These are phyloP conservation scores for Mariannaea sp. DNA, from an alignment of 2,329 filamentous ascomycete genomes.

Conservation along the genomic window DNA sequence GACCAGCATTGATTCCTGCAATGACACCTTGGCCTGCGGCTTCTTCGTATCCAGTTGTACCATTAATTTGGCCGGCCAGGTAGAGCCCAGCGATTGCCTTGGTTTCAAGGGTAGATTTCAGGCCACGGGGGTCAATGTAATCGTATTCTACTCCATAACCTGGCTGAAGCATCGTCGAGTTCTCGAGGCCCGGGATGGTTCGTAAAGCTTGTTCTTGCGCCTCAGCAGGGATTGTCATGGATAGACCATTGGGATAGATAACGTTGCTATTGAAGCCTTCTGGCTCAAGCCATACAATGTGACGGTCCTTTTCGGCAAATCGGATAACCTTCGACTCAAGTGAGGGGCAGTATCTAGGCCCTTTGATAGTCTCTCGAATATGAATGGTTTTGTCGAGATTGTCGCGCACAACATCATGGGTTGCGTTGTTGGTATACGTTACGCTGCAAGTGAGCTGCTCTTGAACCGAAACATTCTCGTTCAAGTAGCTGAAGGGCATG, in stretches of 20 bases:
- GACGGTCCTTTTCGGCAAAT: conserved; percentile 77
- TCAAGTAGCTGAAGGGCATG: conserved; percentile 88
- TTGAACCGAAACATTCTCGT: conserved; percentile 75
- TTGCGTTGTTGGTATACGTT: conserved; percentile 82
- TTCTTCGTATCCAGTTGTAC: conserved; percentile 97
- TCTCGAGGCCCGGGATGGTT: conserved; percentile 85
- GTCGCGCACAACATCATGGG: conserved; percentile 81
- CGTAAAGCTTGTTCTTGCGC: conserved; percentile 85
- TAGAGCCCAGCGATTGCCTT: conserved; percentile 89
- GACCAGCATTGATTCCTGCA: conserved; percentile 91
- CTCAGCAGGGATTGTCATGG: conserved; percentile 92
- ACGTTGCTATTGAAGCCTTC: conserved; percentile 90
- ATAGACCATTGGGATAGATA: conserved; percentile 95
- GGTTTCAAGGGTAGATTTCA: conserved; percentile 90
- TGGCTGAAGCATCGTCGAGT: conserved; percentile 88
- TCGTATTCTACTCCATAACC: conserved; percentile 99
- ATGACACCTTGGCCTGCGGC: conserved; percentile 91
- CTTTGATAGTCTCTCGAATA: conserved; percentile 92
- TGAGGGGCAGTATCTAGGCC: conserved; percentile 93
- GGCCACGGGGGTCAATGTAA: conserved; percentile 90
- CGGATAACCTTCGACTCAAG: conserved; percentile 92
- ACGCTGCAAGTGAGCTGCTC: conserved; percentile 85
- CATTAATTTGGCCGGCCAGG: conserved; percentile 96
- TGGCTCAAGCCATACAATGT: conserved; percentile 96
- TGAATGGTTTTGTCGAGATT: conserved; percentile 97